phyloP scores from a whole-genome alignment of 164 flowering plant genomes.

The Santalum album region DNA sequence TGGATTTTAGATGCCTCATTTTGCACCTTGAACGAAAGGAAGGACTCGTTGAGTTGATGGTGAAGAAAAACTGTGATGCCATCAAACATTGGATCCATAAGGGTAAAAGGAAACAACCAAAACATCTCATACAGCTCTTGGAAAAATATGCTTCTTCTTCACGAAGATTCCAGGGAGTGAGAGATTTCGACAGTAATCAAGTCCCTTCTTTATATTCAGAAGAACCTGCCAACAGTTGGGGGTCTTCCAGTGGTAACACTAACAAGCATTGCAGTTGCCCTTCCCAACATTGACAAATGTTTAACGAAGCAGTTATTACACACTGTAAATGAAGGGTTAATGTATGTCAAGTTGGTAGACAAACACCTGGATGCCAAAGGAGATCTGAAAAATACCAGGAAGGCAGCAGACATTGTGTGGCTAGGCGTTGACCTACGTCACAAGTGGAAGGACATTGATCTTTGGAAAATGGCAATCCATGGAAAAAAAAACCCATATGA shows the following conservation, averaged over 20 bases:
- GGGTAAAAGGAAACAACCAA: constrained; percentile 36
- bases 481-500: constrained; percentile 26
- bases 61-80: constrained; percentile 23
- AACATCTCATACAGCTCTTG: constrained; percentile 30
- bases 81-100: constrained; percentile 25
- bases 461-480: constrained; percentile 24
- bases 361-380: constrained; percentile 20
- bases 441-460: constrained; percentile 47
- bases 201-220: constrained; percentile 29
- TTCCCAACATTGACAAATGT: constrained; percentile 24
- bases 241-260: constrained; percentile 62
- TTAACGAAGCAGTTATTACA: constrained; percentile 13
- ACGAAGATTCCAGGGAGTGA: constrained; percentile 32
- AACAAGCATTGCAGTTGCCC: constrained; percentile 45
- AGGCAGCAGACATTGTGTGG: constrained; percentile 52
- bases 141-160: constrained; percentile 20
- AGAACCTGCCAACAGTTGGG: constrained; percentile 58
- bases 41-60: constrained; percentile 31
- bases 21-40: constrained; percentile 59
- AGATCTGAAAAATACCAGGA: constrained; percentile 20
- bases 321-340: constrained; percentile 37
- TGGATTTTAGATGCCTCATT: constrained; percentile 30
- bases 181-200: constrained; percentile 30
- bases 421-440: constrained; percentile 37
- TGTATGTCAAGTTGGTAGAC: constrained; percentile 32